Evolutionary conservation across 2,329 filamentous ascomycete species (phyloP), one percentile per base, ranked within the genome.

Genomic region (Thelonectria rubi): DNA sequence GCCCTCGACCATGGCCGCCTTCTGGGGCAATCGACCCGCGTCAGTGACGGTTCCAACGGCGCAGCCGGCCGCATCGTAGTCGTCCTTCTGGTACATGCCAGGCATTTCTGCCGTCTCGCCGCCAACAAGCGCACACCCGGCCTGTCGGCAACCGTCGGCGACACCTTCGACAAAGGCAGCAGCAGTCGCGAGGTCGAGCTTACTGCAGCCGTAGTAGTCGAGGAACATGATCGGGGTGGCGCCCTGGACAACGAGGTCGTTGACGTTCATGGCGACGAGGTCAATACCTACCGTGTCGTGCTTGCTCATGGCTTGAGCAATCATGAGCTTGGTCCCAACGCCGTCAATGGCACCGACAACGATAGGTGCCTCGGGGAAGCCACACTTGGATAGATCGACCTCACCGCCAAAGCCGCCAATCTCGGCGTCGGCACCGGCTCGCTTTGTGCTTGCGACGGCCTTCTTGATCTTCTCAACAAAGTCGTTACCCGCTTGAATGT

Each of bases 21-120:
- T 90, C 68, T 90, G 86, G 1, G 95, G 95, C 39, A 99, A 86
- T 57, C 94, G 86, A 51, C 85, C 82, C 5, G 85, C 86, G 34
- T 85, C 79, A 37, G 84, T 82, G 74, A 98, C 91, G 43, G 93
- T 92, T 58, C 95, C 95, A 47, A 97, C 89, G 17, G 94, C 94
- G 40, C 91, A 91, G 64, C 95, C 95, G 20, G 93, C 94, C 8
- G 94, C 93, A 72, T 99, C 95, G 76, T 98, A 99, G 74, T 96
- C 92, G 51, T 93, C 91, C 55, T 86, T 88, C 65, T 89, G 84
- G 80, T 97, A 97, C 82, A 98, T 92, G 56, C 94, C 94, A 0
- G 94, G 94, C 95, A 99, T 98, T 80, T 99, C 95, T 7, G 95
- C 95, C 1, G 95, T 99, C 80, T 99, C 95, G 46, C 95, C 95